These are phyloP conservation scores for Arthrocladium fulminans DNA, from an alignment of 2,329 filamentous ascomycete genomes.

Conservation along the genomic window DNA sequence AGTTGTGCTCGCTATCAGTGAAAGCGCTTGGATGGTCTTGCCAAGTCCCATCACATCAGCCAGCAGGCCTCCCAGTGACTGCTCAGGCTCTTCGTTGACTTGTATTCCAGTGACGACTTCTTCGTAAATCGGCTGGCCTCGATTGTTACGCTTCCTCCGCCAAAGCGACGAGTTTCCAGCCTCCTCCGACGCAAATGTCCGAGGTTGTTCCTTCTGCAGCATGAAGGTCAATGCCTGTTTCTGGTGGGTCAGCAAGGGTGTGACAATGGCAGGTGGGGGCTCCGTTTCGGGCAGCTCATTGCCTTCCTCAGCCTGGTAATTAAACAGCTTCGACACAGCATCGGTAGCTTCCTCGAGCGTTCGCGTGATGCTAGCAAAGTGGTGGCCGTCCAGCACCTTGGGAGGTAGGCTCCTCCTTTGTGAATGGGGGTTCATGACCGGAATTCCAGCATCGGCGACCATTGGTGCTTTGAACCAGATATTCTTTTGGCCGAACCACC, in stretches of 20 bases:
- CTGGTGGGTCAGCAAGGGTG: conserved; percentile 69
- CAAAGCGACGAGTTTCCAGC: conserved; percentile 65
- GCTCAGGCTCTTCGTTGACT: conserved; percentile 50
- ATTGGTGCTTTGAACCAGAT: conserved; percentile 60
- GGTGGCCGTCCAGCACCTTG: conserved; percentile 16
- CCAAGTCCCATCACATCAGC: conserved; percentile 87
- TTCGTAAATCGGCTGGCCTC: conserved; percentile 56
- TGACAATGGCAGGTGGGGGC: conserved; percentile 47
- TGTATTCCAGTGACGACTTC: conserved; percentile 77
- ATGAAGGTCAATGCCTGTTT: conserved; percentile 87
- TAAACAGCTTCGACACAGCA: conserved; percentile 80
- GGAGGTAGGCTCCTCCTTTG: conserved; percentile 40
- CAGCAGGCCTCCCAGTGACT: conserved; percentile 64
- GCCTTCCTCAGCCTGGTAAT: conserved; percentile 60
- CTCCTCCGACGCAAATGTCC: conserved; percentile 50
- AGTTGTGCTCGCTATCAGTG: conserved; percentile 61
- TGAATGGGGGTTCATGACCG: conserved; percentile 68
- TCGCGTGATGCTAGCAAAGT: conserved; percentile 40
- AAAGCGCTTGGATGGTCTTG: conserved; percentile 77
- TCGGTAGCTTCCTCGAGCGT: conserved; percentile 79
- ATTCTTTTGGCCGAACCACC: conserved; percentile 55
- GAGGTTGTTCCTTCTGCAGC: conserved; percentile 63
- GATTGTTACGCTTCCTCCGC: conserved; percentile 52
- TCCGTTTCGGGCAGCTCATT: conserved; percentile 70
- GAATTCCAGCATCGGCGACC: conserved; percentile 57